Base-by-base conservation (phyloP, 169 alveolate genomes). In the Cryptosporidium sp. region DNA sequence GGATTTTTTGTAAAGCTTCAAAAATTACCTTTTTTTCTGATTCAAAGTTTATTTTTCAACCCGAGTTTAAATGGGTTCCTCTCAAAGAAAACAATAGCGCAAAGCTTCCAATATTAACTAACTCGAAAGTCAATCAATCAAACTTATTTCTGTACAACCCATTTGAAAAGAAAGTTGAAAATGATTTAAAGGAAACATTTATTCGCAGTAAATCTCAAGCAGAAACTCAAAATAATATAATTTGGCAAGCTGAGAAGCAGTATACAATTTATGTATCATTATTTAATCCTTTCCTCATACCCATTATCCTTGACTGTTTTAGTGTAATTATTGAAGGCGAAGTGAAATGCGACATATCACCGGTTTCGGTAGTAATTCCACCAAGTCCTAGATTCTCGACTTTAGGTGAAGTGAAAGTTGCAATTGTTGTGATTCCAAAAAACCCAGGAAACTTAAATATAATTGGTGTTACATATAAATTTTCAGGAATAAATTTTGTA, bases 301-400 rank as follows among this genome's bases (percentile, higher is more conserved):
- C 89, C 23, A 37, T 80, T 23, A 48, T 80, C 62, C 52, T 80
- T 21, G 89, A 80, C 6, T 62, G 89, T 29, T 80, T 80, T 41
- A 59, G 75, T 43, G 2, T 80, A 45, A 80, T 80, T 45, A 59
- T 65, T 21, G 33, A 65, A 43, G 89, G 89, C 7, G 75, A 80
- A 26, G 89, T 80, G 26, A 31, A 61, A 5, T 80, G 89, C n/a
- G 75, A 62, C 7, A 65, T 80, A 14, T 80, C 69, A 29, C 89
- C 89, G 9, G 89, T 80, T 29, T 80, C 89, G 1, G 89, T 80
- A 0, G 89, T 80, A 39, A 58, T 80, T 26, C 89, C 89, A 18
- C 89, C 89, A 2, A 80, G 45, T 9, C 62, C 89, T 16, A 41
- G 89, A 23, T 80, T 80, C 50, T 80, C 80, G 3, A 48, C 70